These are phyloP conservation scores for Hanseniaspora sp. DNA, from an alignment of 1,139 yeast genomes.

Conservation along the genomic window DNA sequence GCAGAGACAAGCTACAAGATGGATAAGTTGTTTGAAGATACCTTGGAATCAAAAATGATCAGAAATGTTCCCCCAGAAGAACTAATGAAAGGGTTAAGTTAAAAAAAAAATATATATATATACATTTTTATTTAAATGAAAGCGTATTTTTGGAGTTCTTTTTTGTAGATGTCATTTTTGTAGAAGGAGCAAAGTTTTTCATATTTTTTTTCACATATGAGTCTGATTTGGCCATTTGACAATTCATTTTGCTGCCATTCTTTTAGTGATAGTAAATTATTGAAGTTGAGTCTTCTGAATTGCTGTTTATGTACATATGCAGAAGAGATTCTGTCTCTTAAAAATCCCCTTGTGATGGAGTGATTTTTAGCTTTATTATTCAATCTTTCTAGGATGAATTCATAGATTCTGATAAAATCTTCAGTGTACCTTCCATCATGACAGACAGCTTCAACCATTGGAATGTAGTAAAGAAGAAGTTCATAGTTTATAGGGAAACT, in stretches of 20 bases:
- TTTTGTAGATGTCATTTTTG: background rate
- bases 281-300: background rate
- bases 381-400: background rate
- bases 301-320: background rate
- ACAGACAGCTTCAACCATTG: conserved; percentile 11
- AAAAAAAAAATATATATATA: background rate
- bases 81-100: conserved; percentile 33
- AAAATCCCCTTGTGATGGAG: background rate
- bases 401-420: background rate
- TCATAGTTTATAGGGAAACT: conserved; percentile 4
- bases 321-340: background rate
- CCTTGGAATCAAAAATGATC: conserved; percentile 37
- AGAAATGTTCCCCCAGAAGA: conserved; percentile 53
- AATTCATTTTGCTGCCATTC: background rate
- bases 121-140: background rate
- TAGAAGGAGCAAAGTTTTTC: background rate
- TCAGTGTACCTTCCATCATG: conserved; percentile 8
- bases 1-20: conserved; percentile 38
- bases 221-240: background rate
- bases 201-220: background rate
- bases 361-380: too few relatives aligned
- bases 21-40: conserved; percentile 31
- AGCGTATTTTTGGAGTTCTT: background rate
- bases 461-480: background rate
- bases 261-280: background rate